These are phyloP conservation scores for Gonapodya prolifera DNA, from an alignment of 192 early-diverging fungal genomes.

Conservation along the genomic window DNA sequence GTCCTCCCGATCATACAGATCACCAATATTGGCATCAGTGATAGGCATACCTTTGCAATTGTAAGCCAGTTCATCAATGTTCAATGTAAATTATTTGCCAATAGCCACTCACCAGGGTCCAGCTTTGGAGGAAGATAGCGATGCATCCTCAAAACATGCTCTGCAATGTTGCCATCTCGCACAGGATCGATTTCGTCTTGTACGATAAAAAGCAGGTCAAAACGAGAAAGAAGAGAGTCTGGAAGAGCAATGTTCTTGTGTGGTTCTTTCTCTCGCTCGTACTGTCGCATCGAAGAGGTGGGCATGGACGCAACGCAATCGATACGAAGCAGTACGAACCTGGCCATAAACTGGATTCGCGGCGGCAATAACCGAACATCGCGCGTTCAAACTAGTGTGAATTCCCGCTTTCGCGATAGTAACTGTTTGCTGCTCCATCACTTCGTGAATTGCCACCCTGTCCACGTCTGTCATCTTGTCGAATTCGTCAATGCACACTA, in stretches of 20 bases:
- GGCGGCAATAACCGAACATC: constrained; percentile 91
- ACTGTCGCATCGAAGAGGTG: constrained; percentile 21
- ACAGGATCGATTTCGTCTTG: constrained; percentile 80
- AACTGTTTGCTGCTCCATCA: constrained; percentile 99
- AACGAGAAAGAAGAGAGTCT: constrained; percentile 90
- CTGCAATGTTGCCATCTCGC: constrained; percentile 74
- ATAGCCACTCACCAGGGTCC: constrained; percentile 26
- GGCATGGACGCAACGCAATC: background rate
- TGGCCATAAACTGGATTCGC: constrained; percentile 89
- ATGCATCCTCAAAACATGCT: constrained; percentile 91
- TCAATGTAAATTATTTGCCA: no score
- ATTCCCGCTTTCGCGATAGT: constrained; percentile 98
- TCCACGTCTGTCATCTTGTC: constrained; percentile 99
- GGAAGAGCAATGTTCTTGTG: constrained; percentile 92
- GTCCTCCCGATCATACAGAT: constrained; percentile 17
- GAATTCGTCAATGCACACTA: constrained; percentile 99
- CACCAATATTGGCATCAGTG: constrained; percentile 15
- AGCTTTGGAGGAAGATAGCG: constrained; percentile 73
- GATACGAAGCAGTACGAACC: constrained; percentile 9
- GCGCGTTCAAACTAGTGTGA: constrained; percentile 91
- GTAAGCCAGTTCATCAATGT: no score
- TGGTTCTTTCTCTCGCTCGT: constrained; percentile 74
- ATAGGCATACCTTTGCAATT: constrained; percentile 25
- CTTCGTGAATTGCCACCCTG: constrained; percentile 98
- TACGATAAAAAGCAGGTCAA: constrained; percentile 94